Base-by-base conservation (phyloP, 78 protist species). In the Dictyostelium firmibasis region DNA sequence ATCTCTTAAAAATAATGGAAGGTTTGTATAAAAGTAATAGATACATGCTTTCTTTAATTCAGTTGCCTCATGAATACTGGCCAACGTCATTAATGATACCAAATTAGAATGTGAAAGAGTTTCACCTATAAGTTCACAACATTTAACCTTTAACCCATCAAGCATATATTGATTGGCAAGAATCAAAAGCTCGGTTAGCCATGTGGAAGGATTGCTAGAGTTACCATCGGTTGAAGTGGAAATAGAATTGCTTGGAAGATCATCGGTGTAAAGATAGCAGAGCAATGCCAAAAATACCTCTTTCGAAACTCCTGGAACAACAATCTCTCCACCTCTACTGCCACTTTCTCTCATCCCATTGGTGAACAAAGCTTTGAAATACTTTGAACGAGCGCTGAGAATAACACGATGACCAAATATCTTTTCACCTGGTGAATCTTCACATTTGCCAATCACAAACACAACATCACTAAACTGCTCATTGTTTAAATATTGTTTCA, bases 251-350 rank as follows among this genome's bases (percentile, higher is more conserved):
- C 81, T 35, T 23, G 77, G 86, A 18, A 89, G 70, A 81, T 89
- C 94, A 35, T 89, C 94, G 14, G 94, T 89, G 72, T 89, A 89
- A 23, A 89, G 94, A 50, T 89, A 89, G 35, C 94, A 89, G 7
- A 89, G 57, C 11, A 89, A 29, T 13, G 94, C 94, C 57, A 69
- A 50, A 70, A 89, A 89, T 13, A 89, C 94, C 23, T 89, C 94
- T 69, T 44, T 78, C 25, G 94, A 81, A 20, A 89, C 94, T 2
- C 72, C 74, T 20, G 86, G 81, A 31, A 89, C 88, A 10, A 57
- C 76, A 10, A 78, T 81, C 5, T 79, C 85, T 25, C 43, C 84
- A 20, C 87, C 83, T 50, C 57, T 69, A 14, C 38, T 33, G n/a
- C 81, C 94, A 35, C 57, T 25, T 57, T 89, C 94, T 70, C 82